Evolutionary conservation across 2,329 filamentous ascomycete species (phyloP).

Genomic region (Myotisia sp.): DNA sequence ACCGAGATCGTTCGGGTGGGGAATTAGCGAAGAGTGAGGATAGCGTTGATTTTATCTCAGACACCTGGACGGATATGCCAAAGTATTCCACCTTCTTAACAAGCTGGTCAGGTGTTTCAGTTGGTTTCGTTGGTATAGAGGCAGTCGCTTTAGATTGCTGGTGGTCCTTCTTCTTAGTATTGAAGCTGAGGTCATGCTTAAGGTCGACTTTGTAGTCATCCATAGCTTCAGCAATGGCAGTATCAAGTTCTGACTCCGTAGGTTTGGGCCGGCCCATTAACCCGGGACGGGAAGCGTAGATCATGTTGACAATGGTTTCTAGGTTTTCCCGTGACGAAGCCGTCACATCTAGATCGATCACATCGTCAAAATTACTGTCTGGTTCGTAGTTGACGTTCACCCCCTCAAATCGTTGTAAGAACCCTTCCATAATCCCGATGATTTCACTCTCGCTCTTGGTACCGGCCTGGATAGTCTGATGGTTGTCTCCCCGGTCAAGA

Average conservation of each 20-base stretch:
- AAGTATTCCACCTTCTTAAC: constrained; percentile 53
- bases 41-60: constrained; percentile 44
- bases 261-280: constrained; percentile 57
- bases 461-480: constrained; percentile 89
- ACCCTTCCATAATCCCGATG: constrained; percentile 85
- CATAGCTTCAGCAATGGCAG: constrained; percentile 60
- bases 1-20: constrained; percentile 41
- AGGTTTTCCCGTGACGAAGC: constrained; percentile 71
- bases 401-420: constrained; percentile 72
- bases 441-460: constrained; percentile 60
- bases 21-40: constrained; percentile 51
- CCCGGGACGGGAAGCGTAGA: constrained; percentile 65
- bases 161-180: constrained; percentile 33
- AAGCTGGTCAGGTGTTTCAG: constrained; percentile 20
- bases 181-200: constrained; percentile 58
- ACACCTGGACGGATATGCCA: constrained; percentile 40
- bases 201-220: constrained; percentile 63
- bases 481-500: constrained; percentile 77
- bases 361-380: constrained; percentile 65
- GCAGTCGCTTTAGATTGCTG: constrained; percentile 12
- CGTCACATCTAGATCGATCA: constrained; percentile 72
- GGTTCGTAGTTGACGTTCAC: constrained; percentile 53
- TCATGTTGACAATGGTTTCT: constrained; percentile 56
- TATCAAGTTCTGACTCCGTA: constrained; percentile 57
- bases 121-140: constrained; percentile 7